Base-by-base conservation (phyloP, 1,139 yeast genomes). In the Trichomonascaceae sp. region DNA sequence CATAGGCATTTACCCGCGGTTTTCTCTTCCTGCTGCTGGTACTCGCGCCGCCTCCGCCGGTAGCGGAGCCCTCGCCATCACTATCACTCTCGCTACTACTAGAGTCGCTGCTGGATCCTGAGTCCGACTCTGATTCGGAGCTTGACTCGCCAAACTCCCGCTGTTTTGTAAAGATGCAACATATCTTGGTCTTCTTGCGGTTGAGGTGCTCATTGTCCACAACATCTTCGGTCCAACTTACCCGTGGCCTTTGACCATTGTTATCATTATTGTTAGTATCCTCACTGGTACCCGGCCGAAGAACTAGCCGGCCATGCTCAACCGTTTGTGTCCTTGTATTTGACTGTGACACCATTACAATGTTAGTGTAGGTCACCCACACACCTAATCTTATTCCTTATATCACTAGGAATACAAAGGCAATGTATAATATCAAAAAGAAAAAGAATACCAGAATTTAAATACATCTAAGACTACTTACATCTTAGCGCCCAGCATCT, bases 101-200 rank as follows among this genome's bases (percentile, higher is more conserved):
- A n/a, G 47, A 32, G 43, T 57, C 54, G 4, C 57, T 48, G 33
- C 62, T 71, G n/a, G 65, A 56, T 34, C 64, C 70, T 38, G 62
- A 41, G 14, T 40, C 46, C 30, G 62, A 57, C 31, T 63, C 54
- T 9, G 51, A 59, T 16, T 60, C 65, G 13, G 59, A 63, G 13
- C 69, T 67, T 33, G 67, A 73, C 39, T 74, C 81, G 26, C 73
- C 89, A 48, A 76, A 78, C 45, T 74, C 78, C 23, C 74, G 64
- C 33, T 76, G 78, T 2, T 94, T 94, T 50, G 84, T 94, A 60
- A 78, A 89, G 16, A 89, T 87, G 47, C 98, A 87, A 53, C 98
- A 89, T n/a, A 87, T 77, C 56, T 87, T 89, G 14, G 93, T 72
- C 54, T 84, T 85, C 60, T 87, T 87, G 61, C 72, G 80, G 50